Evolutionary conservation across 306 rosid species (phyloP), one percentile per base, ranked within the genome.

Genomic region (Cucumis melo): DNA sequence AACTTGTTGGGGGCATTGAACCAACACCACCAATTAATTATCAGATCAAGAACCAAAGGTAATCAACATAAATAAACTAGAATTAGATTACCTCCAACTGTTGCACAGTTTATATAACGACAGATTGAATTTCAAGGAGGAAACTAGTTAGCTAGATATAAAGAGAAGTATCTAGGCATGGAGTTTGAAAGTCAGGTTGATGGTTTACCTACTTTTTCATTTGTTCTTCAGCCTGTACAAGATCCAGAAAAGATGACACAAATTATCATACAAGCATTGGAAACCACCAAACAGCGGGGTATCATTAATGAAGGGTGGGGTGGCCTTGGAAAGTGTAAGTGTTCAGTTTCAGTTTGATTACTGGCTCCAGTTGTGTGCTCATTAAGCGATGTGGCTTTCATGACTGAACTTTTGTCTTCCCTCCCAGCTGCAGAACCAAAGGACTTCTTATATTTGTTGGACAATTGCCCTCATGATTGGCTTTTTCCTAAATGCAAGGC

Each of bases 241-340:
- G 96, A 92, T 71, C 99, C 99, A 46, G 86, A 82, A 82, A 92
- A 86, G 82, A 95, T 95, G 98, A 92, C 99, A 77, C 80, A 95
- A 84, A 88, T 85, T 78, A 95, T 95, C 78, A 98, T 95, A 61
- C 86, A 88, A 68, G 98, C 99, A 67, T 83, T 95, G 82, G 96
- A 88, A 80, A 86, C 12, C 54, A 92, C 99, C 14, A 92, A 92
- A 79, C 99, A 92, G 82, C 86, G 99, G 81, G 99, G 99, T 64
- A 95, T 95, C 82, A 92, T 95, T 80, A 95, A 89, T 84, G 91
- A 90, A 89, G 99, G 99, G 81, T 95, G 99, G 99, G 99, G 99
- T 79, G 99, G 99, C 79, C 98, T 95, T 67, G 99, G 99, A 48
- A 75, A 86, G 74, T 89, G 99, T 95, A 85, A 87, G 96, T 84